phyloP scores from a whole-genome alignment of 1,139 yeast genomes.

The Lodderomyces theae region DNA sequence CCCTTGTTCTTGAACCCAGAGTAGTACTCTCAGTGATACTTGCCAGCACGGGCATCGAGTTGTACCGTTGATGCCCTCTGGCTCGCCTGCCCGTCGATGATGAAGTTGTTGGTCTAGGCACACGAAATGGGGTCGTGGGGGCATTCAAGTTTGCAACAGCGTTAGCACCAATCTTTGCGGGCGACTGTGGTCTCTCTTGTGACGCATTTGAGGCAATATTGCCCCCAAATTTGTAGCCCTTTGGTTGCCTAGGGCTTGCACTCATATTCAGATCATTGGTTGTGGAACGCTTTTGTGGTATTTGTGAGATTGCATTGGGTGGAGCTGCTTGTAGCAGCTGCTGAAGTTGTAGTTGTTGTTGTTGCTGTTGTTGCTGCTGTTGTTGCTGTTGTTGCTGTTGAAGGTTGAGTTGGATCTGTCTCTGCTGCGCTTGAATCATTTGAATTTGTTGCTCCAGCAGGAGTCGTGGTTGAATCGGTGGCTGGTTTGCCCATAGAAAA shows the following conservation, averaged over 20 bases:
- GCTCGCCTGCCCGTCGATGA: conserved; percentile 15
- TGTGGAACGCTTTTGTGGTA: conserved; percentile 11
- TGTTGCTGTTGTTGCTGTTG: conserved; percentile 9
- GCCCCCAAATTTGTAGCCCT: conserved; percentile 42
- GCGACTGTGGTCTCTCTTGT: conserved; percentile 42
- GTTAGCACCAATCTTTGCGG: conserved; percentile 70
- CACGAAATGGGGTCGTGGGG: conserved; percentile 31
- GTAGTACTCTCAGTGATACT: conserved; percentile 5
- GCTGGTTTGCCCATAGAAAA: background rate
- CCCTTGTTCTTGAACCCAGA: conserved; percentile 4
- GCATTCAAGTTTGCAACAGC: conserved; percentile 58
- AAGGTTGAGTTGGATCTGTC: conserved; percentile 6
- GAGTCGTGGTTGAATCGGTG: conserved; percentile 1
- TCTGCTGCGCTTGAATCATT: conserved; percentile 9
- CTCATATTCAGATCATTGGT: conserved; percentile 17
- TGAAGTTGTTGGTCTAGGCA: conserved; percentile 16
- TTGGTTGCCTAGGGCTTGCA: conserved; percentile 35
- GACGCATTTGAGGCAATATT: conserved; percentile 6
- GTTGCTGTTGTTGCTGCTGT: conserved; percentile 8
- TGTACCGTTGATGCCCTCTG: conserved; percentile 38
- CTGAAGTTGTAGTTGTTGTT: conserved; percentile 9
- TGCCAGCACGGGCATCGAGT: conserved; percentile 40
- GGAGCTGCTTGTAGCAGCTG: too few species aligned
- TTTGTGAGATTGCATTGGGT: background rate
- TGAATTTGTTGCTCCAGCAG: conserved; percentile 12